Evolutionary conservation across 352 stramenopile genomes (phyloP).

Genomic region (Globisporangium echinulatum): DNA sequence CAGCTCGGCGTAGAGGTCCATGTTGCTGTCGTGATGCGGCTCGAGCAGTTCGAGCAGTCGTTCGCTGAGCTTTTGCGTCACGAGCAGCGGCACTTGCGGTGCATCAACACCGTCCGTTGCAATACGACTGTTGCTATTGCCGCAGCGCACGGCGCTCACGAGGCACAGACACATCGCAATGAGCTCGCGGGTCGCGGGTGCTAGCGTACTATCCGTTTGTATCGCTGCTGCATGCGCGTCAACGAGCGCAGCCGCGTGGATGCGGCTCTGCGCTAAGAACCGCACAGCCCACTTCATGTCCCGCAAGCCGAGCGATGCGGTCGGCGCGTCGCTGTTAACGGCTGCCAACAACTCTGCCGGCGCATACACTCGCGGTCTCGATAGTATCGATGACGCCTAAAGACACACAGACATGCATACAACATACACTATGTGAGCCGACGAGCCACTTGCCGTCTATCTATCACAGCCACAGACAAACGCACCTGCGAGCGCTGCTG

Average conservation of each 20-base stretch:
- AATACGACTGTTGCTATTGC: not conserved
- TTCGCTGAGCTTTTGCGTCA: slow-evolving; percentile 58
- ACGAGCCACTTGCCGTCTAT: not conserved
- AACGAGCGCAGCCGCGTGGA: slow-evolving; percentile 11
- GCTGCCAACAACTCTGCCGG: no score
- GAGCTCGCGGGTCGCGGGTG: slow-evolving; percentile 41
- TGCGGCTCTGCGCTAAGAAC: slow-evolving; percentile 41
- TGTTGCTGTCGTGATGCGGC: slow-evolving; percentile 43
- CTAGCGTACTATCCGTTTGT: not conserved
- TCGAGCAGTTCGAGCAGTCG: slow-evolving; percentile 57
- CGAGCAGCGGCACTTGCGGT: slow-evolving; percentile 28
- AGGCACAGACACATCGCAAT: slow-evolving; percentile 50
- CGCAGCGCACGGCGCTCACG: slow-evolving; percentile 37
- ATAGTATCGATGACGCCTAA: no score
- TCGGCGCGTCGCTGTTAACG: not conserved
- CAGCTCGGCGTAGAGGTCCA: slow-evolving; percentile 63
- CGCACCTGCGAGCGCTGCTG: slow-evolving; percentile 30
- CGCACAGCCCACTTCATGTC: slow-evolving; percentile 64
- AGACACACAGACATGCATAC: no score
- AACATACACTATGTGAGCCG: not conserved
- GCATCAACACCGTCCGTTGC: not conserved
- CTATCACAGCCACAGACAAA: not conserved
- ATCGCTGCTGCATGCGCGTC: slow-evolving; percentile 5
- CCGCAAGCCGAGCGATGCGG: slow-evolving; percentile 30
- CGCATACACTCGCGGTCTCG: no score